phyloP scores from a whole-genome alignment of 352 stramenopile genomes.

The Pythium monospermum region DNA sequence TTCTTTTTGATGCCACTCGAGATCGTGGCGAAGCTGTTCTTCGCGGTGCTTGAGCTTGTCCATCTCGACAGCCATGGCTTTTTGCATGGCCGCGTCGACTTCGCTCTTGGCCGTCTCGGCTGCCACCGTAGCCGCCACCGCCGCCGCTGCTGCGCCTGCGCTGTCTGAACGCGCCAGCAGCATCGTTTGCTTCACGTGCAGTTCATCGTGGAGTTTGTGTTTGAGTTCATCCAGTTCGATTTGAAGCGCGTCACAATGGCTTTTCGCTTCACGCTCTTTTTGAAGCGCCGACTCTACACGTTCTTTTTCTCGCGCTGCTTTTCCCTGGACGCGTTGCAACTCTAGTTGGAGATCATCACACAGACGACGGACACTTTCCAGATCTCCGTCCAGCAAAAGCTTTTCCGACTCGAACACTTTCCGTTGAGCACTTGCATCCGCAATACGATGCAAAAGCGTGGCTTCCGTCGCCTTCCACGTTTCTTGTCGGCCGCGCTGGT shows the following conservation, averaged over 20 bases:
- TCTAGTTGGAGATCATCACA: slow-evolving; percentile 35
- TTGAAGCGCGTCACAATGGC: slow-evolving; percentile 35
- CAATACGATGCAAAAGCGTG: slow-evolving; percentile 35
- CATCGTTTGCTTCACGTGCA: slow-evolving; percentile 8
- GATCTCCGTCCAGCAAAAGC: slow-evolving; percentile 29
- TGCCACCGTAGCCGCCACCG: not conserved
- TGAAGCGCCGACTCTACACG: slow-evolving; percentile 19
- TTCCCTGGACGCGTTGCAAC: slow-evolving; percentile 21
- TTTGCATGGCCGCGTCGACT: not conserved
- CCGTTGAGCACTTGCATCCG: slow-evolving; percentile 30
- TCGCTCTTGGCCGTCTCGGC: slow-evolving; percentile 6
- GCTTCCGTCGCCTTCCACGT: slow-evolving; percentile 49
- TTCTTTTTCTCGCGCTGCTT: slow-evolving; percentile 35
- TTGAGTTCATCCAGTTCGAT: slow-evolving; percentile 51
- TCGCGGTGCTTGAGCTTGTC: slow-evolving; percentile 38
- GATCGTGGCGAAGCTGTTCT: slow-evolving; percentile 41
- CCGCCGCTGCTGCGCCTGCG: not conserved
- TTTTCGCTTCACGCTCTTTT: slow-evolving; percentile 35
- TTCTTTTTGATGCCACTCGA: slow-evolving; percentile 61
- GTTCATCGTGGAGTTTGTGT: slow-evolving; percentile 31
- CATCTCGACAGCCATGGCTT: slow-evolving; percentile 25
- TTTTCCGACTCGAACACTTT: slow-evolving; percentile 38
- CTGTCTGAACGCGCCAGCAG: slow-evolving; percentile 9
- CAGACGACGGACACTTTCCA: slow-evolving; percentile 28
- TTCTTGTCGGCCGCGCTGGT: slow-evolving; percentile 52